phyloP scores from a whole-genome alignment of 192 early-diverging fungal genomes.

The Podila horticola region DNA sequence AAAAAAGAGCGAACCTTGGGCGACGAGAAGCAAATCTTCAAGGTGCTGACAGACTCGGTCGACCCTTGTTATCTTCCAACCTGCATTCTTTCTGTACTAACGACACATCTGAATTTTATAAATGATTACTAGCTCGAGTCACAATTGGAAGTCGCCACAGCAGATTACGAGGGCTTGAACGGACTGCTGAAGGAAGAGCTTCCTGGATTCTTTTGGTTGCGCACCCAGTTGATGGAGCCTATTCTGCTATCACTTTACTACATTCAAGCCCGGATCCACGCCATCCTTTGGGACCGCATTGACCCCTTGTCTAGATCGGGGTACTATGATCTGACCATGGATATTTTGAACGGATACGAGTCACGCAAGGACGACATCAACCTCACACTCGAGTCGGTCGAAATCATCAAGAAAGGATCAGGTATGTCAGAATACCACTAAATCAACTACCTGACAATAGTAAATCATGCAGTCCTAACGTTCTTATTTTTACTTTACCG shows the following conservation, averaged over 20 bases:
- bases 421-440: not conserved
- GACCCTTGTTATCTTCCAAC: not conserved
- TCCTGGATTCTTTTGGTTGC: slow-evolving; percentile 79
- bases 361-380: slow-evolving; percentile 45
- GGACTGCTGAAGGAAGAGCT: slow-evolving; percentile 84
- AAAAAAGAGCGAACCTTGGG: slow-evolving; percentile 68
- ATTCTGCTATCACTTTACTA: slow-evolving; percentile 86
- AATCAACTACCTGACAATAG: too few relatives aligned
- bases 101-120: not conserved
- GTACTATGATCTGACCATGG: slow-evolving; percentile 66
- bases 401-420: slow-evolving; percentile 39
- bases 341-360: slow-evolving; percentile 53
- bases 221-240: slow-evolving; percentile 85
- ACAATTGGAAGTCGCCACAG: slow-evolving; percentile 80
- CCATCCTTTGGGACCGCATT: slow-evolving; percentile 67
- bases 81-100: not conserved
- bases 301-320: slow-evolving; percentile 67
- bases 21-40: slow-evolving; percentile 76
- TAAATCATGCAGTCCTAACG: not conserved
- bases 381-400: slow-evolving; percentile 39
- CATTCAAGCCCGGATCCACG: slow-evolving; percentile 83
- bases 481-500: not conserved
- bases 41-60: slow-evolving; percentile 37
- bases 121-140: slow-evolving; percentile 63
- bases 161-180: slow-evolving; percentile 89